Conservation (phyloP, 2,329 filamentous ascomycete genomes). For the Calonectria hawksworthii region DNA sequence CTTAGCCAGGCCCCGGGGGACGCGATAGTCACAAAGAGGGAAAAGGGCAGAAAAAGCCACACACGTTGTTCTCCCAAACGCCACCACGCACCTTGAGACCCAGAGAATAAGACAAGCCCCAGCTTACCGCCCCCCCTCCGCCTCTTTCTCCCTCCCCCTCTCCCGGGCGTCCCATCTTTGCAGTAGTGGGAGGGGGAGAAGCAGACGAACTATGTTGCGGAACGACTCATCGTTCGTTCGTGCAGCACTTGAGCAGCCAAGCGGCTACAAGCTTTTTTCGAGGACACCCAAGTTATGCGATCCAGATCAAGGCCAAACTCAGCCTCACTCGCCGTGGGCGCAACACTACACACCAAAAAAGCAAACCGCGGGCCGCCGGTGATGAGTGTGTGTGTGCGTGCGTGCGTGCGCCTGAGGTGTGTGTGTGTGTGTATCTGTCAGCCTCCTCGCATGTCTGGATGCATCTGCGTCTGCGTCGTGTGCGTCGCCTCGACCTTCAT, state of each 20-base stretch:
- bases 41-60: not conserved
- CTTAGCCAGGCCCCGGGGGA: not conserved
- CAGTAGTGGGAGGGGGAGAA: not conserved
- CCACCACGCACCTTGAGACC: constrained; percentile 3
- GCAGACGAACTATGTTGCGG: not conserved
- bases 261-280: not conserved
- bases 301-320: not conserved
- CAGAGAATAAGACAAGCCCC: constrained; percentile 5
- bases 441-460: not conserved
- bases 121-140: constrained; percentile 2
- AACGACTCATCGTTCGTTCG: not conserved
- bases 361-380: not conserved
- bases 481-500: not conserved
- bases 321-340: constrained; percentile 16
- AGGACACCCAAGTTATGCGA: not conserved
- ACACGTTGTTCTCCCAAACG: not conserved
- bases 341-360: not conserved
- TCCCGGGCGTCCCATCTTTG: not conserved
- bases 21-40: not conserved
- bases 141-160: not conserved
- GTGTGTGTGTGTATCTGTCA: not conserved
- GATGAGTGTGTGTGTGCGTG: not conserved
- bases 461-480: not conserved
- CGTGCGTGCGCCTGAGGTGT: not conserved
- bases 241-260: not conserved